Evolutionary conservation across 257 asterid species (phyloP).

Genomic region (Primulina huaijiensis): DNA sequence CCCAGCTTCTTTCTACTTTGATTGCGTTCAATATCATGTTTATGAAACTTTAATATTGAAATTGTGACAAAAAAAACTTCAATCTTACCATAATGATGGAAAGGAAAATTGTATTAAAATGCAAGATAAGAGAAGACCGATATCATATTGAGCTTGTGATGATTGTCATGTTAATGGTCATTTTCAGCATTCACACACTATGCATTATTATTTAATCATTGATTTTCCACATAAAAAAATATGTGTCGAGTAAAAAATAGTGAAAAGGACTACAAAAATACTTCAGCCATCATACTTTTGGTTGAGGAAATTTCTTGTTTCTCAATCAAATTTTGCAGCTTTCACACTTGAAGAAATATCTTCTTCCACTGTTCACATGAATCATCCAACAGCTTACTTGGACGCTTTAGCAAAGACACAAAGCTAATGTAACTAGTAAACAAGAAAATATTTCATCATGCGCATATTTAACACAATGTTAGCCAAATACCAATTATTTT

Average conservation of each 20-base stretch:
- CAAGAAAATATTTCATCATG: background rate
- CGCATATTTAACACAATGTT: too few species aligned
- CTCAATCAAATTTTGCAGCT: slow-evolving; percentile 19
- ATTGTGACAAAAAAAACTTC: background rate
- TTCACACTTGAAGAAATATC: slow-evolving; percentile 21
- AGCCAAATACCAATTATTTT: too few species aligned
- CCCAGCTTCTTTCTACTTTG: slow-evolving; percentile 5
- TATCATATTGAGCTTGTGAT: background rate
- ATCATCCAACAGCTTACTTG: background rate
- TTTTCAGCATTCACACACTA: slow-evolving; percentile 8
- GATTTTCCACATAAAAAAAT: background rate
- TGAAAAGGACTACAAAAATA: slow-evolving; percentile 21
- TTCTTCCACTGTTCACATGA: background rate
- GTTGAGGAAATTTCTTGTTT: slow-evolving; percentile 15
- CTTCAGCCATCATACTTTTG: slow-evolving; percentile 14
- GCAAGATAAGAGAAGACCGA: background rate
- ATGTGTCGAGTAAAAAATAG: slow-evolving; percentile 2
- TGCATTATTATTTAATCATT: slow-evolving; percentile 13
- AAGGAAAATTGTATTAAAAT: background rate
- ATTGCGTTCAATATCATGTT: slow-evolving; percentile 15
- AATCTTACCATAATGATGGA: background rate
- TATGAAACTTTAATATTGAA: slow-evolving; percentile 6
- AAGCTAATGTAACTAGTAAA: background rate
- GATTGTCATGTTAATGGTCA: slow-evolving; percentile 19
- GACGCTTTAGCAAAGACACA: background rate